Base-by-base conservation (phyloP, 164 flowering plant species). In the Vitis amurensis region DNA sequence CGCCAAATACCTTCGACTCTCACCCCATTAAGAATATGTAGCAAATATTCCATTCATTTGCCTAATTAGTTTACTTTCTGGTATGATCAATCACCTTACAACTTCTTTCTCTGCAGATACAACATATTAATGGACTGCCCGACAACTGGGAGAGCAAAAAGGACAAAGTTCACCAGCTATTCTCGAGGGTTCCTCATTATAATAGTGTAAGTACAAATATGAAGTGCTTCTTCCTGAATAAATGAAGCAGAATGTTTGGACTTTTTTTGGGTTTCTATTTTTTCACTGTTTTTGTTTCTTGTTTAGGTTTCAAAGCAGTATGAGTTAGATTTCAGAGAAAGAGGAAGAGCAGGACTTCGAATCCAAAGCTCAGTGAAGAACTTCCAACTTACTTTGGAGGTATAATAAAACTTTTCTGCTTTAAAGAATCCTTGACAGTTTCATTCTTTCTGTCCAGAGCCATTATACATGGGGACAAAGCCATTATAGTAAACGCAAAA, bases 241-340 rank as follows among this genome's bases (percentile, higher is more conserved):
- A 57, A 11, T 55, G 29, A 44, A 13, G 11, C 23, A 15, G 16
- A 31, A 5, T 10, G 3, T 48, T 67, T n/a, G 31, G 44, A 53
- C 59, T 68, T 64, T 0, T 9, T 47, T 56, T 19, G 14, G 14
- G n/a, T 16, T 27, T 51, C 50, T 14, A 44, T 8, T 30, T 16
- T 44, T 59, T 55, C 3, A 13, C 19, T 19, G 11, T n/a, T 50
- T 70, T 27, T 65, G 50, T 58, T 74, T 55, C 16, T 49, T 10
- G 23, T 69, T 47, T 76, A 94, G 97, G 68, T 83, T 11, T 71
- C 86, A 56, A 89, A 77, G 73, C 89, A 83, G 55, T 86, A 87
- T 74, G 99, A 94, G 73, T 75, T 94, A 44, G 98, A 94, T 74
- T 94, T 79, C 80, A 89, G 97, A 85, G 97, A 94, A 60, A 84